Evolutionary conservation across 345 rosid species (phyloP).

Genomic region (Streptanthus diversifolius): DNA sequence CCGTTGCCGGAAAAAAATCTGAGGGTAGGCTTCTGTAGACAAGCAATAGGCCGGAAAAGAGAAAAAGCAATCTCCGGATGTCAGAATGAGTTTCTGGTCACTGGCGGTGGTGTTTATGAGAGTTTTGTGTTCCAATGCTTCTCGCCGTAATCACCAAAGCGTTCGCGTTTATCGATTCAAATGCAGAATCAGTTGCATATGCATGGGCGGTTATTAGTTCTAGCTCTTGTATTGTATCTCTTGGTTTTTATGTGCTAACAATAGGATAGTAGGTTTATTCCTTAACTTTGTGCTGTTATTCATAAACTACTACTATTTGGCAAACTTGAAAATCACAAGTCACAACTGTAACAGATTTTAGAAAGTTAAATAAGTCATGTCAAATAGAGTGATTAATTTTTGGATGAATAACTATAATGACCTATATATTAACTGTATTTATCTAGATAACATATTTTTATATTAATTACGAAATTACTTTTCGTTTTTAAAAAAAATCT

Average conservation of each 20-base stretch:
- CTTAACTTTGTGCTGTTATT: not conserved
- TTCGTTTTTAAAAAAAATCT: no score
- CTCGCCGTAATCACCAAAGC: conserved; percentile 11
- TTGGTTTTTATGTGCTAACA: not conserved
- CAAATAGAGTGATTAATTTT: not conserved
- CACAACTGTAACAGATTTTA: not conserved
- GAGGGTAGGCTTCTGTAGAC: not conserved
- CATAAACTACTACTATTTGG: not conserved
- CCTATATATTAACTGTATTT: no score
- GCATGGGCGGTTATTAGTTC: not conserved
- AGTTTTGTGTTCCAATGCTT: conserved; percentile 31
- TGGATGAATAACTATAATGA: no score
- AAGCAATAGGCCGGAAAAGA: conserved; percentile 2
- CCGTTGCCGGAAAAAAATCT: conserved; percentile 19
- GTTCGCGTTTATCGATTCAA: not conserved
- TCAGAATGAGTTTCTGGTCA: conserved; percentile 20
- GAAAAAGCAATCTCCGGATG: not conserved
- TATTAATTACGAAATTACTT: no score
- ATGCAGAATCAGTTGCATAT: not conserved
- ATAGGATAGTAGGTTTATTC: not conserved
- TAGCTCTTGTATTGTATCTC: conserved; percentile 1
- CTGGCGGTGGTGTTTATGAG: conserved; percentile 3
- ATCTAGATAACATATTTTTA: no score
- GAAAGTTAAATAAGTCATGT: not conserved
- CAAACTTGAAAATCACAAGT: not conserved